These are phyloP conservation scores for Fusarium sp. DNA, from an alignment of 2,329 filamentous ascomycete genomes.

Conservation along the genomic window DNA sequence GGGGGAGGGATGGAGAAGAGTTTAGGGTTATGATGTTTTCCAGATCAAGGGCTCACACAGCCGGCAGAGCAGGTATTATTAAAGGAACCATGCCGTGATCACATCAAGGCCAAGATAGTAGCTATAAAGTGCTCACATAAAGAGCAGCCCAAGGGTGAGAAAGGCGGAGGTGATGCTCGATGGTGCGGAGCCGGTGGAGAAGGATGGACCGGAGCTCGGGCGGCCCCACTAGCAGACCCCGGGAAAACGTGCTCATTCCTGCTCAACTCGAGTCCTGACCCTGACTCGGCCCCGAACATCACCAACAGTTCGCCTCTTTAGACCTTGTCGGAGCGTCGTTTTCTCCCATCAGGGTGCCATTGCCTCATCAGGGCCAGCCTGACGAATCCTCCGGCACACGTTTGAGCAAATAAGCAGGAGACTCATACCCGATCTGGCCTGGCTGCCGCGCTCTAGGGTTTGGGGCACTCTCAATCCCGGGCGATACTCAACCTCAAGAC, in stretches of 20 bases:
- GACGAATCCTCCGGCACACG: slow-evolving; percentile 21
- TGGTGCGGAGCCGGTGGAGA: slow-evolving; percentile 25
- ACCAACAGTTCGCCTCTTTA: slow-evolving; percentile 16
- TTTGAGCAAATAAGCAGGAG: slow-evolving; percentile 46
- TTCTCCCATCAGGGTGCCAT: background rate
- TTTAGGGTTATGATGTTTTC: no score
- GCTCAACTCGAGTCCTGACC: slow-evolving; percentile 47
- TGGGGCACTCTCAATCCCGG: background rate
- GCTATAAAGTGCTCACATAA: background rate
- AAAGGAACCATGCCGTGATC: slow-evolving; percentile 19
- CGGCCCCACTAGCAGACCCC: slow-evolving; percentile 38
- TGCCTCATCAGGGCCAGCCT: slow-evolving; percentile 26
- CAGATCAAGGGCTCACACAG: slow-evolving; percentile 15
- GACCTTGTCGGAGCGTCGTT: background rate
- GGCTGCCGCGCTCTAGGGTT: slow-evolving; percentile 39
- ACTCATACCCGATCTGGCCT: slow-evolving; percentile 41
- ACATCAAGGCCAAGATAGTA: background rate
- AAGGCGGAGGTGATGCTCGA: slow-evolving; percentile 4
- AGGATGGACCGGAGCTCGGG: slow-evolving; percentile 15
- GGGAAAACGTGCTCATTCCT: slow-evolving; percentile 58
- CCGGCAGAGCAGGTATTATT: slow-evolving; percentile 23
- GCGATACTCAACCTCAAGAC: slow-evolving; percentile 9
- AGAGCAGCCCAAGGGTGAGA: background rate
- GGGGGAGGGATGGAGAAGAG: slow-evolving; percentile 26
- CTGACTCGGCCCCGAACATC: background rate